Base-by-base conservation (phyloP, 495 filamentous ascomycete genomes). In the Elaphomyces granulatus region DNA sequence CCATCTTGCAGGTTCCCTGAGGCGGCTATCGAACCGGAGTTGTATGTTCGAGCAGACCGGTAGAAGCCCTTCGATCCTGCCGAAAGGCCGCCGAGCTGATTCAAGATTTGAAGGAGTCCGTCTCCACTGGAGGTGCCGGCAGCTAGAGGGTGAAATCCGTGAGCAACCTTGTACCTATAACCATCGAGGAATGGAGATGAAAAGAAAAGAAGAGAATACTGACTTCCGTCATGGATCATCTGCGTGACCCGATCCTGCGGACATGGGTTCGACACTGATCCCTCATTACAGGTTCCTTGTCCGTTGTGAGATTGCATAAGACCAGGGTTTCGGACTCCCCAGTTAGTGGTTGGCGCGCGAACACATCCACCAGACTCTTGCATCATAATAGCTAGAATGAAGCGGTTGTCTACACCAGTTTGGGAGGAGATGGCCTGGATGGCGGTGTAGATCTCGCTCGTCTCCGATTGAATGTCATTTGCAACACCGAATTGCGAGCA, bases 351-450 rank as follows among this genome's bases (percentile, higher is more conserved):
- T 1, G 55, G 57, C 12, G 57, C 67, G 34, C 68, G 64, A 21
- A 70, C 71, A 50, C 72, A 76, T 43, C 73, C 74, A 43, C 64
- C 65, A 53, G 59, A 66, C 45, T 77, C 73, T 52, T 77, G 73
- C 58, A 77, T 67, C 20, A 76, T 48, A 36, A 72, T 55, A 1
- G 67, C 64, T 38, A 78, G 50, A 43, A 80, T 69, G 52, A 71
- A 75, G 37, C 74, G 72, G 16, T 71, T 56, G 44, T 73, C 66
- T n/a, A 75, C 48, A 10, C 55, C 52, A 15, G 64, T 56, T 6
- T 45, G 43, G 3, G 19, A 16, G n/a, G 68, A 51, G 12, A 71
- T 54, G 9, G 42, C 28, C 16, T 56, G 15, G 39, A 72, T 72
- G 31, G 53, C 55, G 23, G 42, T 44, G 26, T 56, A 52, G 26